Evolutionary conservation across 345 rosid species (phyloP).

Genomic region (Pseudoturritis turrita): DNA sequence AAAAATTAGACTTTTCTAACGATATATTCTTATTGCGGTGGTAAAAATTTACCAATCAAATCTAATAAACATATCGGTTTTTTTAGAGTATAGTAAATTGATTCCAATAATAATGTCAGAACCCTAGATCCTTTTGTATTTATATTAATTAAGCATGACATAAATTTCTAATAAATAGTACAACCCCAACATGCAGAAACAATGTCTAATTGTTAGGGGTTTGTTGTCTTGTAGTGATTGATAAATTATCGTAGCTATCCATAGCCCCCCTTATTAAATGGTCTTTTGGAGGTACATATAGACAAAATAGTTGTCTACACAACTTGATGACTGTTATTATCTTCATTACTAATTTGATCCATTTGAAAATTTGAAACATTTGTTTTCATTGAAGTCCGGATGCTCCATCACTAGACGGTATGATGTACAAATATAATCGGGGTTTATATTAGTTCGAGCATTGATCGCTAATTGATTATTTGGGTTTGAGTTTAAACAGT

Average conservation of each 20-base stretch:
- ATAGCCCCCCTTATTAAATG: neutral
- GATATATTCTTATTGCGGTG: too few relatives aligned
- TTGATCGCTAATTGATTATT: too few relatives aligned
- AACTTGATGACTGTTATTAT: conserved; percentile 1
- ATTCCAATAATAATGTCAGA: neutral
- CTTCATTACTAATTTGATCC: neutral
- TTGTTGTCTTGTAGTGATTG: conserved; percentile 6
- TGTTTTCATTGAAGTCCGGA: too few relatives aligned
- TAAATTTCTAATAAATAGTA: neutral
- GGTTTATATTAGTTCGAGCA: too few relatives aligned
- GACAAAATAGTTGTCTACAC: neutral
- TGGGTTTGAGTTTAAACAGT: too few relatives aligned
- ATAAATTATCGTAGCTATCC: neutral
- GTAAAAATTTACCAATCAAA: too few relatives aligned
- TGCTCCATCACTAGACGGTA: too few relatives aligned
- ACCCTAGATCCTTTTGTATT: neutral
- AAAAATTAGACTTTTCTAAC: too few relatives aligned
- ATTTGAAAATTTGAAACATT: neutral
- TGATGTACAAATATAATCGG: too few relatives aligned
- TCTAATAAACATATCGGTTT: neutral
- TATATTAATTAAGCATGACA: neutral
- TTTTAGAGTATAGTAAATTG: neutral
- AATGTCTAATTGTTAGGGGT: neutral
- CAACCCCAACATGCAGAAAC: neutral
- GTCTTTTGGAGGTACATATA: neutral